A percentile compares a stretch with the other conserved stretches of the same genome.
These are phyloP conservation scores for Geoglossum glabrum DNA, from an alignment of 495 filamentous ascomycete genomes.

Conservation along the genomic window DNA sequence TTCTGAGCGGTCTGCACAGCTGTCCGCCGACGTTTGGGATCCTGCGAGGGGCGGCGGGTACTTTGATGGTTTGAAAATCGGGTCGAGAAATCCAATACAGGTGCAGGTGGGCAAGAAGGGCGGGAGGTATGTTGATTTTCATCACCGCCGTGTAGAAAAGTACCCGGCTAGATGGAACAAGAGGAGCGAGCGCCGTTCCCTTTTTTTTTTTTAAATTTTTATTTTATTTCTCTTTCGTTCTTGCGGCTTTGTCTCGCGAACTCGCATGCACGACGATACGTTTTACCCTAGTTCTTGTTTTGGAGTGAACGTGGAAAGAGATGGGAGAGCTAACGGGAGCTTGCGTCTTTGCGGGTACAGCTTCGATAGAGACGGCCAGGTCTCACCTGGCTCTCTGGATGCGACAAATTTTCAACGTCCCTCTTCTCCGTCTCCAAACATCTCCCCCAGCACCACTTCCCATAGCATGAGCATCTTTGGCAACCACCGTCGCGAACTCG, in stretches of 20 bases:
- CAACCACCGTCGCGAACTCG: constrained; percentile 51
- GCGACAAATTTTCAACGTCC: neutral
- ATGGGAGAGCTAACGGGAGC: neutral
- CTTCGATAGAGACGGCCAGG: constrained; percentile 17
- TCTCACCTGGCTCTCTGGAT: constrained; percentile 15
- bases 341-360: constrained; percentile 6
- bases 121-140: constrained; percentile 14
- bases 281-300: constrained; percentile 5
- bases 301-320: neutral
- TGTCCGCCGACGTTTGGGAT: neutral
- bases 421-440: constrained; percentile 13
- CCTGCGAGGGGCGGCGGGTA: neutral
- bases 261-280: constrained; percentile 9
- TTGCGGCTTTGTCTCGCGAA: neutral
- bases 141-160: neutral
- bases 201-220: neutral
- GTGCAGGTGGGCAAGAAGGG: constrained; percentile 11
- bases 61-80: neutral
- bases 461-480: constrained; percentile 31
- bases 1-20: too few relatives aligned
- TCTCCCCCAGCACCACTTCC: constrained; percentile 18
- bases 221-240: neutral
- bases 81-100: constrained; percentile 13
- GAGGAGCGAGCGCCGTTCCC: too few relatives aligned
- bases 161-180: neutral